Conservation (phyloP, 2,329 filamentous ascomycete genomes). For the Tolypocladium endophyticum region DNA sequence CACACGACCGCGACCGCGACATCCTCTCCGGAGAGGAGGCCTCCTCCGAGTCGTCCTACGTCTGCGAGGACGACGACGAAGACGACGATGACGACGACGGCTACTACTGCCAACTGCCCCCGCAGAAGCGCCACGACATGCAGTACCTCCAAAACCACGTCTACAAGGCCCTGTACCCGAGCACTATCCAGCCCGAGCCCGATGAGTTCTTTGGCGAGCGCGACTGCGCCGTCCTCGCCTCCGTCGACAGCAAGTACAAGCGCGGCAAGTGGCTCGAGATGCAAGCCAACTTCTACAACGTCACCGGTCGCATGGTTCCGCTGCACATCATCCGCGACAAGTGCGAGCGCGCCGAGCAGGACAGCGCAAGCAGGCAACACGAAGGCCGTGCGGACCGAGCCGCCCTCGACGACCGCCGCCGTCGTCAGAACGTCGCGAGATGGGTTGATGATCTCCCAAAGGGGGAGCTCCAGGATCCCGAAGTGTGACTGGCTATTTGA, state of each 20-base stretch:
- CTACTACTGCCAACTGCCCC: conserved; percentile 1
- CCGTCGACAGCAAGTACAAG: conserved; percentile 21
- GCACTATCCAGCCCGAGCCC: conserved; percentile 8
- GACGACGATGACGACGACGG: neutral
- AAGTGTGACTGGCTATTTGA: neutral
- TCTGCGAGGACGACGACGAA: conserved; percentile 7
- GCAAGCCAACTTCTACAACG: conserved; percentile 33
- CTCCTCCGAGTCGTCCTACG: conserved; percentile 13
- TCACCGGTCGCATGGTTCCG: conserved; percentile 29
- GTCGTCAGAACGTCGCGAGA: conserved; percentile 7
- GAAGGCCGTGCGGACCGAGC: neutral
- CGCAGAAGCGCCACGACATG: conserved; percentile 12
- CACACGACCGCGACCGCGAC: conserved; percentile 1
- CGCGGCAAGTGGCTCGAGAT: conserved; percentile 27
- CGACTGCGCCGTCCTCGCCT: conserved; percentile 24
- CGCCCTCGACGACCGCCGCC: neutral
- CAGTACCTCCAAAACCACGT: conserved; percentile 21
- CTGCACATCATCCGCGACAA: conserved; percentile 24
- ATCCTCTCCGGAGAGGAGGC: conserved; percentile 15
- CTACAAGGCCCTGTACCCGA: conserved; percentile 18
- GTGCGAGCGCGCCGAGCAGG: conserved; percentile 18
- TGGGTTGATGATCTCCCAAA: conserved; percentile 10
- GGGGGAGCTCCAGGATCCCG: conserved; percentile 1
- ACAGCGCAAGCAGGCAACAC: neutral
- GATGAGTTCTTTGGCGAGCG: conserved; percentile 14